Evolutionary conservation across 208 protist species (phyloP), one percentile per base, ranked within the genome.

Genomic region (Wallacemonas sp.): DNA sequence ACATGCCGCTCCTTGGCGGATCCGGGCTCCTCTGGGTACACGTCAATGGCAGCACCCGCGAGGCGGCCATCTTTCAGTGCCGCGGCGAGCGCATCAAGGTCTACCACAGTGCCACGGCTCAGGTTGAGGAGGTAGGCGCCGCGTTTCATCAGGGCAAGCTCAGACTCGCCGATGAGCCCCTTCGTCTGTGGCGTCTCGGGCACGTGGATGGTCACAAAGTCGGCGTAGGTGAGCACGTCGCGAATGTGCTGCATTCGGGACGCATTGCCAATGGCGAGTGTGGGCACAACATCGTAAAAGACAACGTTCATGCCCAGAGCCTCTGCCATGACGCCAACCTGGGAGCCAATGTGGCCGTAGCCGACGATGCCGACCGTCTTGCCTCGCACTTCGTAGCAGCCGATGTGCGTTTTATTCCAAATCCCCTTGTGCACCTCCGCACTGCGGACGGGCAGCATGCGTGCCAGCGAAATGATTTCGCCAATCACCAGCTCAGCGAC

Each of bases 141-240:
- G 23, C 73, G 44, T 54, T 93, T 89, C 91, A 97, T 97, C 38
- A 72, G 20, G 0, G 48, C 57, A 36, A 97, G 79, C 69, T 96
- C 68, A 44, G 77, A 65, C 29, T 77, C 76, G 22, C 77, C 70
- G 54, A 97, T 92, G 76, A 98, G 87, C 16, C 88, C 81, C 48
- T 87, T 85, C 7, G 91, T 97, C 36, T 67, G 57, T 0, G 77
- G 70, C 2, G 82, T 92, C 38, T 93, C 86, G 11, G 96, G 95
- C 10, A 98, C 94, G 67, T 98, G 95, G 41, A 98, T 69, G 3
- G 94, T 97, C 2, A 98, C 91, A 65, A 97, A 98, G 57, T 98
- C 86, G 3, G 92, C 76, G 0, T 75, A 45, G 5, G 78, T 68
- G 3, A 98, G 65, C 26, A 98, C 29, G 10, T 86, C 82, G 26